phyloP scores from a whole-genome alignment of 805 yeast species.

The Candida oleophila region DNA sequence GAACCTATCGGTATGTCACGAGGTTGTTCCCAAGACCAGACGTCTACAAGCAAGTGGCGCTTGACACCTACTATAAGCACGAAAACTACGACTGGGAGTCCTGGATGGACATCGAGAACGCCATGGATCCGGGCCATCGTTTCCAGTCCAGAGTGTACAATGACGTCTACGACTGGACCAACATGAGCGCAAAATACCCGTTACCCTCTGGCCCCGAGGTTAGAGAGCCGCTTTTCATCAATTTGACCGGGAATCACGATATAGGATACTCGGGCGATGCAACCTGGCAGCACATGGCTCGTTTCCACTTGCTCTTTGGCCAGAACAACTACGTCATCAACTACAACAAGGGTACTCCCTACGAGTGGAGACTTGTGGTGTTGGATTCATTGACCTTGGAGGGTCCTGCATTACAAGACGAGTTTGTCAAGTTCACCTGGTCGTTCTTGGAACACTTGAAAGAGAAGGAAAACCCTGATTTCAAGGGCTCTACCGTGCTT shows the following conservation, averaged over 20 bases:
- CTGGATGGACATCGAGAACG: conserved; percentile 42
- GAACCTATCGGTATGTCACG: conserved; percentile 74
- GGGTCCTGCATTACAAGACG: conserved; percentile 83
- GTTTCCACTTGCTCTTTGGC: conserved; percentile 77
- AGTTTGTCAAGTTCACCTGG: conserved; percentile 66
- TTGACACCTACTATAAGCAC: conserved; percentile 49
- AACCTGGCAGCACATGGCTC: conserved; percentile 83
- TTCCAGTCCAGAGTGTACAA: conserved; percentile 41
- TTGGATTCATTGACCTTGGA: conserved; percentile 81
- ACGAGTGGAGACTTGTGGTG: conserved; percentile 88
- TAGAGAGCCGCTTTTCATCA: conserved; percentile 68
- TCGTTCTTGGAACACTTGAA: conserved; percentile 65
- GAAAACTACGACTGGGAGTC: conserved; percentile 55
- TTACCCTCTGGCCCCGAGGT: conserved; percentile 31
- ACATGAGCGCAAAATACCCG: conserved; percentile 9
- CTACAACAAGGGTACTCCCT: conserved; percentile 58
- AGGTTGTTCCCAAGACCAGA: conserved; percentile 62
- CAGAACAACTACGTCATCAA: conserved; percentile 80
- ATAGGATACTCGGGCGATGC: conserved; percentile 95
- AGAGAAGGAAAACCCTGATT: conserved; percentile 44
- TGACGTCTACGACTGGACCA: conserved; percentile 66
- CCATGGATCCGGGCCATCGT: conserved; percentile 33
- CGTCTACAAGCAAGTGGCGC: conserved; percentile 47
- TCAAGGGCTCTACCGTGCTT: conserved; percentile 76
- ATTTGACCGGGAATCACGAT: conserved; percentile 93